Conservation (phyloP, 495 filamentous ascomycete genomes). For the Letharia lupina region DNA sequence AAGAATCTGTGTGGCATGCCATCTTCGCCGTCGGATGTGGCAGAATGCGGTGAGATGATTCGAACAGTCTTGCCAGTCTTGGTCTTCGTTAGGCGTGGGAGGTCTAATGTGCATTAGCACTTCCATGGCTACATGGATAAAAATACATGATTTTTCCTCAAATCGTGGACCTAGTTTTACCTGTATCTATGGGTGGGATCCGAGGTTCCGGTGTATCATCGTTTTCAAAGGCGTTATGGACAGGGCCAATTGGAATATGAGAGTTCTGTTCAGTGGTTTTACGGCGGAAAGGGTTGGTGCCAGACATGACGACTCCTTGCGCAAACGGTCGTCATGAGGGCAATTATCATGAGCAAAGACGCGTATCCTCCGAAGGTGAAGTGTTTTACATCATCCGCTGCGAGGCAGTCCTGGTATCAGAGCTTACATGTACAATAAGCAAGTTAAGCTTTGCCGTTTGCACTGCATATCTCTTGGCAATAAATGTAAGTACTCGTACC, state of each 20-base stretch:
- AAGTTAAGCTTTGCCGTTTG: neutral
- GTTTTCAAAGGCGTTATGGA: slow-evolving; percentile 7
- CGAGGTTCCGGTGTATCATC: slow-evolving; percentile 17
- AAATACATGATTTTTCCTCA: neutral
- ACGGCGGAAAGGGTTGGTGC: slow-evolving; percentile 50
- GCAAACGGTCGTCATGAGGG: slow-evolving; percentile 21
- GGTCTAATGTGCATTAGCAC: slow-evolving; percentile 22
- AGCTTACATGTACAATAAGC: neutral
- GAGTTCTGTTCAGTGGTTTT: slow-evolving; percentile 20
- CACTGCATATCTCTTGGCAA: neutral
- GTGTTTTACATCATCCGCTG: neutral
- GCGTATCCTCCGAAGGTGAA: neutral
- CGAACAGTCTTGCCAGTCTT: slow-evolving; percentile 80
- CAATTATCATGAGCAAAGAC: slow-evolving; percentile 4
- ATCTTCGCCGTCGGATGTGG: slow-evolving; percentile 18
- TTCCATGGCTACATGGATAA: neutral
- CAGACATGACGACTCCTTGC: slow-evolving; percentile 39
- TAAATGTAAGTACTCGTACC: no score
- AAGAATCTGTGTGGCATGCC: slow-evolving; percentile 8
- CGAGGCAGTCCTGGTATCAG: neutral
- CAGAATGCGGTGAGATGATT: slow-evolving; percentile 48
- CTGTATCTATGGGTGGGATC: slow-evolving; percentile 24
- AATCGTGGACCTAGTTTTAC: slow-evolving; percentile 11
- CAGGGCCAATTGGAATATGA: neutral
- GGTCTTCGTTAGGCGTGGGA: slow-evolving; percentile 66